phyloP scores from a whole-genome alignment of 768 basidiomycete genomes.

The Collybiopsis confluens region DNA sequence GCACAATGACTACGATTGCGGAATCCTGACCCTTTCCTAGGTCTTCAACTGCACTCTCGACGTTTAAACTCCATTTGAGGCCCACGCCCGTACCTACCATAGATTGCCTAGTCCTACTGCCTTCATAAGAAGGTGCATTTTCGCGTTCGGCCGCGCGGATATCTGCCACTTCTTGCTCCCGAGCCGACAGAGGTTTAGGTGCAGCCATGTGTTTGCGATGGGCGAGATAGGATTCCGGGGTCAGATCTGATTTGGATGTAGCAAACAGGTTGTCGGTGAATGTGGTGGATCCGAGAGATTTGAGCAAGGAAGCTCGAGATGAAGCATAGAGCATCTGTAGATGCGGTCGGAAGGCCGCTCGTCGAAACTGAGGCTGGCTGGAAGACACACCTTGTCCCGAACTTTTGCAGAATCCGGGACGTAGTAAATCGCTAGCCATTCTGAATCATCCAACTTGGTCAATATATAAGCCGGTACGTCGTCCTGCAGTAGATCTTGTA shows the following conservation, averaged over 20 bases:
- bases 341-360: conserved; percentile 1
- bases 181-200: conserved; percentile 76
- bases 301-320: conserved; percentile 63
- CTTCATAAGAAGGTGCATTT: conserved; percentile 49
- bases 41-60: conserved; percentile 58
- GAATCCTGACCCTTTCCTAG: conserved; percentile 46
- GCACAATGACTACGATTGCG: conserved; percentile 63
- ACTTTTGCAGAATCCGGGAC: conserved; percentile 81
- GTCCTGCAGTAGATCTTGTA: conserved; percentile 56
- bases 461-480: conserved; percentile 74
- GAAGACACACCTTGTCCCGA: conserved; percentile 64
- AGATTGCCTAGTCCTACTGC: conserved; percentile 49
- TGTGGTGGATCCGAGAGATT: conserved; percentile 65
- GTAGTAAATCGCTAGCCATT: conserved; percentile 76
- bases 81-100: conserved; percentile 60
- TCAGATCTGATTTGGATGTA: conserved; percentile 64
- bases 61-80: conserved; percentile 63
- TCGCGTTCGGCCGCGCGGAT: conserved; percentile 74
- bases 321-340: conserved; percentile 86
- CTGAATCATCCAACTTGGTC: conserved; percentile 54
- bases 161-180: conserved; percentile 79
- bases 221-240: conserved; percentile 64
- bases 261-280: conserved; percentile 79
- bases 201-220: conserved; percentile 70
- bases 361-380: not conserved